These are phyloP conservation scores for Aspergillus glaucus DNA, from an alignment of 2,329 filamentous ascomycete species.

Conservation along the genomic window DNA sequence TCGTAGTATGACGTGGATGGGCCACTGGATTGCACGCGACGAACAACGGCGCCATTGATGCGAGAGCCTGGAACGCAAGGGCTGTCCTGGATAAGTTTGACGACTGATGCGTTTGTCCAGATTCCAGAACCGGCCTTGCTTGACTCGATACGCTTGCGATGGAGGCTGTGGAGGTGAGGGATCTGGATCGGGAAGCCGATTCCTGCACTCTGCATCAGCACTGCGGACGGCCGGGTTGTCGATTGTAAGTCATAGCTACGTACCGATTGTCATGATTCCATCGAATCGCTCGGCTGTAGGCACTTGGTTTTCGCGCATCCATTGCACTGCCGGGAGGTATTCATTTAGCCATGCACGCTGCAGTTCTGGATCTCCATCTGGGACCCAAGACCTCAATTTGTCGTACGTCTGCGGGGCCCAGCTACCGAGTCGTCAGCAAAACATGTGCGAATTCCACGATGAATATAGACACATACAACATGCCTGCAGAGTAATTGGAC, in stretches of 20 bases:
- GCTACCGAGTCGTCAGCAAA: slow-evolving; percentile 3
- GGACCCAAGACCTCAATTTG: slow-evolving; percentile 19
- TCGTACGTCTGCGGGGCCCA: slow-evolving; percentile 20
- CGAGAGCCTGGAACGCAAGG: slow-evolving; percentile 15
- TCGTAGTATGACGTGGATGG: slow-evolving; percentile 5
- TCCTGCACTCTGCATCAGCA: slow-evolving; percentile 5
- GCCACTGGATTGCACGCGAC: slow-evolving; percentile 1
- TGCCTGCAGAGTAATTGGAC: slow-evolving; percentile 21
- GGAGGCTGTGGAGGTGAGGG: slow-evolving; percentile 13
- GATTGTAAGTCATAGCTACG: no score
- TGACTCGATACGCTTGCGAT: slow-evolving; percentile 12
- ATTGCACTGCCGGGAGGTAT: slow-evolving; percentile 21
- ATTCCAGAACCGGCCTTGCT: slow-evolving; percentile 14
- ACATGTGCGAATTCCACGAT: no score
- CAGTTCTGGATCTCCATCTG: slow-evolving; percentile 16
- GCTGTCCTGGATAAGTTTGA: slow-evolving; percentile 17
- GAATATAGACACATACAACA: slow-evolving; percentile 17
- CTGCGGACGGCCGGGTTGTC: no score
- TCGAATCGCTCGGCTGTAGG: slow-evolving; percentile 19
- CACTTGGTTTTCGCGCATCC: slow-evolving; percentile 22
- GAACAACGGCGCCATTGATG: slow-evolving; percentile 17
- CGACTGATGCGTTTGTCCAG: slow-evolving; percentile 14
- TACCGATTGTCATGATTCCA: slow-evolving; percentile 25
- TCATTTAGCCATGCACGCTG: slow-evolving; percentile 21
- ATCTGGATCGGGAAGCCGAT: slow-evolving; percentile 24